Conservation (phyloP, 768 basidiomycete species). For the Gymnopilus dilepis region DNA sequence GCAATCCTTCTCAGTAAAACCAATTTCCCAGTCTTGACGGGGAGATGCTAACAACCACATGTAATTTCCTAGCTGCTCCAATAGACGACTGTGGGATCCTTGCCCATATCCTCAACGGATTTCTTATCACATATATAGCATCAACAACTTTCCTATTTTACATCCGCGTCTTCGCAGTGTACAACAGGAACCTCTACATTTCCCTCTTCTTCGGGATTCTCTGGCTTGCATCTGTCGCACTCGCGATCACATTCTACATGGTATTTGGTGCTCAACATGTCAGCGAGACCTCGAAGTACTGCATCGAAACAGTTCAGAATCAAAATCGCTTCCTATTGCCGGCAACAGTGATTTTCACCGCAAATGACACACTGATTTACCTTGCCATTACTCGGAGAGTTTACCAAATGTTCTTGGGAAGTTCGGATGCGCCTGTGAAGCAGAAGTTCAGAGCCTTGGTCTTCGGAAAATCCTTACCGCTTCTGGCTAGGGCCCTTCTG, state of each 20-base stretch:
- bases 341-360: constrained; percentile 19
- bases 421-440: constrained; percentile 8
- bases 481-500: constrained; percentile 27
- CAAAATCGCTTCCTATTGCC: constrained; percentile 19
- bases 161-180: constrained; percentile 32
- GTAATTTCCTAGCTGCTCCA: constrained; percentile 22
- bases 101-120: constrained; percentile 19
- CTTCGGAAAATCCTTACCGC: constrained; percentile 27
- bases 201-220: constrained; percentile 31
- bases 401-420: constrained; percentile 21
- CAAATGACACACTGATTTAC: constrained; percentile 37
- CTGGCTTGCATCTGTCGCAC: constrained; percentile 30
- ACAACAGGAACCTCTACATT: constrained; percentile 22
- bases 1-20: constrained; percentile 28
- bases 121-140: constrained; percentile 27
- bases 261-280: constrained; percentile 27
- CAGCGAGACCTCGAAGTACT: constrained; percentile 27
- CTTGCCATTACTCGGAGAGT: constrained; percentile 37
- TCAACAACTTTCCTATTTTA: constrained; percentile 30
- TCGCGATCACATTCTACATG: constrained; percentile 18
- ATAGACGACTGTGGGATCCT: constrained; percentile 22
- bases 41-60: too few species aligned
- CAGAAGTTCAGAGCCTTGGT: constrained; percentile 11
- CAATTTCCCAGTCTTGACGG: too few species aligned
- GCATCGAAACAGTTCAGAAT: constrained; percentile 22